Percentiles rank a stretch among this genome's conserved stretches.
Evolutionary conservation across 805 yeast species (phyloP).

Genomic region (Tetrapisispora phaffii): DNA sequence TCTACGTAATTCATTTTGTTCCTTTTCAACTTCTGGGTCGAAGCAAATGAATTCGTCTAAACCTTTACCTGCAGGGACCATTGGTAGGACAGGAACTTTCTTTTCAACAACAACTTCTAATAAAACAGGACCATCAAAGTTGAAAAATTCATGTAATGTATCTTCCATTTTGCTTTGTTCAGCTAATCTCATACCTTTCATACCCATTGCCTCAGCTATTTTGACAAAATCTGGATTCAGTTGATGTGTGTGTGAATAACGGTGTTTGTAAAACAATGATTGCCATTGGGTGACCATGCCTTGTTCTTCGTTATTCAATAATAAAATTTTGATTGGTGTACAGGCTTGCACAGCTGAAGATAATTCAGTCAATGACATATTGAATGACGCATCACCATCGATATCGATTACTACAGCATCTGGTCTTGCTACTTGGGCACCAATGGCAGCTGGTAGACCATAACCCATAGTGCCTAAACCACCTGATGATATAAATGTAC

Average conservation of each 20-base stretch:
- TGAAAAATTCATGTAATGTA: slow-evolving; percentile 60
- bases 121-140: slow-evolving; percentile 73
- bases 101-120: slow-evolving; percentile 85
- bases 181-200: slow-evolving; percentile 67
- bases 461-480: slow-evolving; percentile 98
- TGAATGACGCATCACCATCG: slow-evolving; percentile 98
- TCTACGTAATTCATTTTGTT: slow-evolving; percentile 55
- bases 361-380: slow-evolving; percentile 91
- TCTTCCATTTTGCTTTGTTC: slow-evolving; percentile 55
- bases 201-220: slow-evolving; percentile 89
- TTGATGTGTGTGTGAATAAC: slow-evolving; percentile 98
- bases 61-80: slow-evolving; percentile 95
- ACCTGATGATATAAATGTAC: slow-evolving; percentile 95
- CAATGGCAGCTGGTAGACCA: slow-evolving; percentile 96
- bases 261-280: slow-evolving; percentile 89
- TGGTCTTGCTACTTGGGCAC: slow-evolving; percentile 94
- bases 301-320: slow-evolving; percentile 95
- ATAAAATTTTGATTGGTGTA: slow-evolving; percentile 81
- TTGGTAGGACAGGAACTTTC: slow-evolving; percentile 90
- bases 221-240: slow-evolving; percentile 87
- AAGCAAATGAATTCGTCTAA: slow-evolving; percentile 84
- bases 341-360: slow-evolving; percentile 89
- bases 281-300: slow-evolving; percentile 99
- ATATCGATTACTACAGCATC: slow-evolving; percentile 92
- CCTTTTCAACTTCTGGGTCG: slow-evolving; percentile 71